Base-by-base conservation (phyloP, 1,139 yeast species). In the Scheffersomyces insectosa region DNA sequence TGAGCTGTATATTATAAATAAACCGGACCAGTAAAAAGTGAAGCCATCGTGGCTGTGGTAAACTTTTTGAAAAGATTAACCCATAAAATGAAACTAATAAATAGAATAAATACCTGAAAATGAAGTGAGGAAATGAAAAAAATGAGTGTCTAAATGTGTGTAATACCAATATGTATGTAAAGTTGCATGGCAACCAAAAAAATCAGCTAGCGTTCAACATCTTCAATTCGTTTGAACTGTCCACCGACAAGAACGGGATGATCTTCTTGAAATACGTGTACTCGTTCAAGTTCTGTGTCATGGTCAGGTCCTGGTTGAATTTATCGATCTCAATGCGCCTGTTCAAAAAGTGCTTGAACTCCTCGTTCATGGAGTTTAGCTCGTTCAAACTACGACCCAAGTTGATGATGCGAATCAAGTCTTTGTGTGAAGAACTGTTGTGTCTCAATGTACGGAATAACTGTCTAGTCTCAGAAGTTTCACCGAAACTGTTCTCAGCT, bases 361-460 rank as follows among this genome's bases (percentile, higher is more conserved):
- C 88, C 3, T 71, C 69, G 27, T 83, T 82, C 32, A 75, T 62
- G 3, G 51, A 42, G 43, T 77, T 75, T 84, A 89, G 82, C 55
- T 86, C 93, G 48, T 80, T 80, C 42, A 86, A 59, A n/a, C 87
- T 72, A 45, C 80, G 74, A 7, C 90, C 91, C 28, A 83, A 67
- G 46, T 78, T 65, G 20, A 46, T 42, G 44, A 53, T 46, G 15
- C 48, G 46, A 28, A 49, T 44, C 9, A 46, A 40, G 4, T 37
- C 43, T 14, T 42, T 44, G 10, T 45, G 31, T 14, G 37, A 32
- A 8, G 29, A 30, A 14, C 41, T 20, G 10, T 35, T 30, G 5
- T 37, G 29, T 8, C 33, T 32, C 14, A 42, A 35, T 12, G 36
- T 38, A 3, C 32, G 28, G 40, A 47, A 49, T 4, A 49, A 40